phyloP scores from a whole-genome alignment of 2,329 filamentous ascomycete species.

The Canariomyces notabilis region DNA sequence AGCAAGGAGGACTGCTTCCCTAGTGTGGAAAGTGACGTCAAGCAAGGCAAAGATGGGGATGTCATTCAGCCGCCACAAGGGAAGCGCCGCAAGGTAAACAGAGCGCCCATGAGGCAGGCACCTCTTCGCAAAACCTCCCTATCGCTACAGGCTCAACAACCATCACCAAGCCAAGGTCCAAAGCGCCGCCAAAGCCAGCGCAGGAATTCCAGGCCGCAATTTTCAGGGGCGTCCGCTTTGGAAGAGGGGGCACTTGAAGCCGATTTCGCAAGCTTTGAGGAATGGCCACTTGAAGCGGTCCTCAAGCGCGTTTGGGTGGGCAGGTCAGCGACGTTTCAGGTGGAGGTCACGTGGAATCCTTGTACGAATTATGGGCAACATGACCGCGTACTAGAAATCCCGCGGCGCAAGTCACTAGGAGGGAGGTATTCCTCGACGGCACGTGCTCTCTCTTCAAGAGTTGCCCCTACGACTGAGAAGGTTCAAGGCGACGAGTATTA shows the following conservation, averaged over 20 bases:
- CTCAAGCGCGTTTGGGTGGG: conserved; percentile 2
- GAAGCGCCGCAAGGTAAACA: conserved; percentile 6
- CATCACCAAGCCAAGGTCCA: not conserved
- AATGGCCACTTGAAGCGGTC: conserved; percentile 4
- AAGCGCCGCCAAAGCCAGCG: conserved; percentile 6
- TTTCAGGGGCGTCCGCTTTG: conserved; percentile 1
- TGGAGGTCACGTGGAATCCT: not conserved
- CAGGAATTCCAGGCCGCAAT: conserved; percentile 5
- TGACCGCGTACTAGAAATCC: no score
- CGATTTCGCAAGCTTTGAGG: conserved; percentile 4
- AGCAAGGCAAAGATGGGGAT: conserved; percentile 10
- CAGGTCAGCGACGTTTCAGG: not conserved
- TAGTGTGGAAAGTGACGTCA: conserved; percentile 5
- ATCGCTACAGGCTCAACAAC: conserved; percentile 8
- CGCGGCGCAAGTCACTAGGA: no score
- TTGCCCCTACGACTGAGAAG: not conserved
- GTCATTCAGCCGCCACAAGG: not conserved
- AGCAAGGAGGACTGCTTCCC: conserved; percentile 8
- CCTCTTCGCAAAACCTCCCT: no score
- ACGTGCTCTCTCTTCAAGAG: not conserved
- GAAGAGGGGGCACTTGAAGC: conserved; percentile 2
- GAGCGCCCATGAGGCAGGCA: no score
- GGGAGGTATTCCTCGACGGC: no score
- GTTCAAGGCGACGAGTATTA: not conserved
- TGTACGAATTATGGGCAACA: no score